These are phyloP conservation scores for Balakata baccata DNA, from an alignment of 345 rosid genomes.

Conservation along the genomic window DNA sequence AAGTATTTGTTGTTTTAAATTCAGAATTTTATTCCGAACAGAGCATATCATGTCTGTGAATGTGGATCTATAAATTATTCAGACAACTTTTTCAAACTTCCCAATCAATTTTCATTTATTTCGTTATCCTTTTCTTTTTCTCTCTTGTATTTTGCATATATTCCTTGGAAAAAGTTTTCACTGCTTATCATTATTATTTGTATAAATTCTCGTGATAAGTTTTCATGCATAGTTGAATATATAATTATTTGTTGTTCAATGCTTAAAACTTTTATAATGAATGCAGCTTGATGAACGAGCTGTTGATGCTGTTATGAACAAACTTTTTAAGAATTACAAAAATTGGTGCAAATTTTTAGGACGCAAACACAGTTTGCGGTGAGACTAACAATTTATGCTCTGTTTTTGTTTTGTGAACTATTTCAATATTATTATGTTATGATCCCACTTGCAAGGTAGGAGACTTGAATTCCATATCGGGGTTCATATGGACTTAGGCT, in stretches of 20 bases:
- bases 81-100: not conserved
- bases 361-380: constrained; percentile 93
- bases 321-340: constrained; percentile 86
- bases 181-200: not conserved
- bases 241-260: not conserved
- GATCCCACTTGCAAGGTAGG: too few relatives aligned
- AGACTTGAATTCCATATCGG: too few relatives aligned
- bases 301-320: constrained; percentile 77
- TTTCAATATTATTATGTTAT: too few relatives aligned
- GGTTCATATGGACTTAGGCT: too few relatives aligned
- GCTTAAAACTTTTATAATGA: constrained; percentile 11
- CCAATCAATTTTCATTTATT: not conserved
- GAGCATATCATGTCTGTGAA: not conserved
- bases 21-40: not conserved
- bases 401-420: not conserved
- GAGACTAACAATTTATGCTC: constrained; percentile 16
- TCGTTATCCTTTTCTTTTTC: not conserved
- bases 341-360: constrained; percentile 95
- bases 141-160: not conserved
- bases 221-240: not conserved
- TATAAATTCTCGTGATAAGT: not conserved
- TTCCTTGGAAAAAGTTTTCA: not conserved
- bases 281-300: constrained; percentile 97
- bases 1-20: not conserved
- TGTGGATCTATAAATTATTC: not conserved